Conservation (phyloP, 768 basidiomycete genomes). For the Mycena leptocephala region DNA sequence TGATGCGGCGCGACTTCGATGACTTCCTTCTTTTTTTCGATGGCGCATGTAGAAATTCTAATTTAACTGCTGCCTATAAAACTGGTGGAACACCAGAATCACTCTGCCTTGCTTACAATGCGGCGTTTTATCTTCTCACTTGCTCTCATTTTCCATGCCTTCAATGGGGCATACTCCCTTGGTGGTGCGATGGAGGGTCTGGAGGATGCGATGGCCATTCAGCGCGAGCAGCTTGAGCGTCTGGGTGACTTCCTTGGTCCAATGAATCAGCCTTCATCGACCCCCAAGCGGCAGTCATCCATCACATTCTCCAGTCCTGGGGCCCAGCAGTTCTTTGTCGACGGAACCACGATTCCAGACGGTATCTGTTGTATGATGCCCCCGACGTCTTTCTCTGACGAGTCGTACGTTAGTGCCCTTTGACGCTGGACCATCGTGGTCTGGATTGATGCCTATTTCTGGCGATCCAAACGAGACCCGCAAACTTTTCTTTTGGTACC, state of each 20-base stretch:
- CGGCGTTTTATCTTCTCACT: conserved; percentile 24
- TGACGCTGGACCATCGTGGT: conserved; percentile 80
- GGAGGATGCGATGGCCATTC: conserved; percentile 61
- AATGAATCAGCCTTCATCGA: conserved; percentile 23
- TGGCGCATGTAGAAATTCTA: conserved; percentile 19
- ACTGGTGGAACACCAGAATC: neutral
- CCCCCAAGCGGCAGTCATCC: conserved; percentile 55
- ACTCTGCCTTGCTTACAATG: conserved; percentile 17
- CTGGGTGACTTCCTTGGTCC: conserved; percentile 58
- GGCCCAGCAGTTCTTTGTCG: conserved; percentile 66
- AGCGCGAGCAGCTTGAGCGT: conserved; percentile 61
- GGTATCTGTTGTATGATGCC: conserved; percentile 42
- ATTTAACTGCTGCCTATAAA: conserved; percentile 30
- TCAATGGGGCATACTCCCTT: conserved; percentile 36
- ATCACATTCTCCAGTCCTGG: conserved; percentile 78
- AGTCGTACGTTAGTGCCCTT: conserved; percentile 61
- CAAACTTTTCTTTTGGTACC: conserved; percentile 67
- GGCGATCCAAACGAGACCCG: conserved; percentile 70
- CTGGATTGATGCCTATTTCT: conserved; percentile 79
- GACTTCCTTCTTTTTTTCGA: conserved; percentile 9
- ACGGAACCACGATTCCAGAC: conserved; percentile 63
- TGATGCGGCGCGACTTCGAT: conserved; percentile 16
- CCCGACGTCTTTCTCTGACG: neutral
- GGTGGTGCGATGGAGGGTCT: conserved; percentile 56
- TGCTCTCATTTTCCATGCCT: conserved; percentile 23